Evolutionary conservation across 1,284 basidiomycete genomes (phyloP).

Genomic region (Trichosporon coremiiforme): DNA sequence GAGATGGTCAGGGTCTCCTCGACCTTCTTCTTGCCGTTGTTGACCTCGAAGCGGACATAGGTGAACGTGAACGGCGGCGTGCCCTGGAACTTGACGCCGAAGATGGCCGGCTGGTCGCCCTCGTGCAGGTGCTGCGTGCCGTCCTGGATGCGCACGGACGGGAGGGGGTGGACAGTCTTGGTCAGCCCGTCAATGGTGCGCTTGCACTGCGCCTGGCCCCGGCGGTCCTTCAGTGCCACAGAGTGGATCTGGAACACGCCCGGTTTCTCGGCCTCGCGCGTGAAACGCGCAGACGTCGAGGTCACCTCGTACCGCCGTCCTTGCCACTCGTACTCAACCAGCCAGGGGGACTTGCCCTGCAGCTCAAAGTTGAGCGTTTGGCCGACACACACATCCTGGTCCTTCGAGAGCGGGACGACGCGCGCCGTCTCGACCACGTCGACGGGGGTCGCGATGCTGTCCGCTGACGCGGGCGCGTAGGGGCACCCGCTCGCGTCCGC

Average conservation of each 20-base stretch:
- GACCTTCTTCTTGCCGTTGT: slow-evolving; percentile 60
- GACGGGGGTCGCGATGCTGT: slow-evolving; percentile 68
- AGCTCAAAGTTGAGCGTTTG: slow-evolving; percentile 88
- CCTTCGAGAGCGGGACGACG: slow-evolving; percentile 78
- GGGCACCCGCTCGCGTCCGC: slow-evolving; percentile 77
- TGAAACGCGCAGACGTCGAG: slow-evolving; percentile 76
- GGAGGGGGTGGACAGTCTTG: slow-evolving; percentile 78
- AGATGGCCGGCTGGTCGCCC: slow-evolving; percentile 89
- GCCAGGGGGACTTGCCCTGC: slow-evolving; percentile 95
- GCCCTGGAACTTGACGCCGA: slow-evolving; percentile 77
- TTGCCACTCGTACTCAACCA: slow-evolving; percentile 83
- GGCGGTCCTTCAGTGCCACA: slow-evolving; percentile 78
- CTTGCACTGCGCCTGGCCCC: slow-evolving; percentile 67
- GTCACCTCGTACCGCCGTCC: slow-evolving; percentile 73
- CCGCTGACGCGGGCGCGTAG: slow-evolving; percentile 68
- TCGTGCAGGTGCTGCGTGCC: slow-evolving; percentile 89
- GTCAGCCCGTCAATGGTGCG: slow-evolving; percentile 73
- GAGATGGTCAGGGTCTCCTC: slow-evolving; percentile 84
- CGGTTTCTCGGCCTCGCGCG: slow-evolving; percentile 73
- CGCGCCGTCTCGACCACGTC: slow-evolving; percentile 94
- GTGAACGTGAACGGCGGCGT: slow-evolving; percentile 95
- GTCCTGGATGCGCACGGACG: slow-evolving; percentile 81
- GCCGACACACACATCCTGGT: slow-evolving; percentile 84
- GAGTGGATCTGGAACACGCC: slow-evolving; percentile 81
- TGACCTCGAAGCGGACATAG: slow-evolving; percentile 68